These are phyloP conservation scores for Jackrogersella minutella DNA, from an alignment of 495 filamentous ascomycete genomes.

Conservation along the genomic window DNA sequence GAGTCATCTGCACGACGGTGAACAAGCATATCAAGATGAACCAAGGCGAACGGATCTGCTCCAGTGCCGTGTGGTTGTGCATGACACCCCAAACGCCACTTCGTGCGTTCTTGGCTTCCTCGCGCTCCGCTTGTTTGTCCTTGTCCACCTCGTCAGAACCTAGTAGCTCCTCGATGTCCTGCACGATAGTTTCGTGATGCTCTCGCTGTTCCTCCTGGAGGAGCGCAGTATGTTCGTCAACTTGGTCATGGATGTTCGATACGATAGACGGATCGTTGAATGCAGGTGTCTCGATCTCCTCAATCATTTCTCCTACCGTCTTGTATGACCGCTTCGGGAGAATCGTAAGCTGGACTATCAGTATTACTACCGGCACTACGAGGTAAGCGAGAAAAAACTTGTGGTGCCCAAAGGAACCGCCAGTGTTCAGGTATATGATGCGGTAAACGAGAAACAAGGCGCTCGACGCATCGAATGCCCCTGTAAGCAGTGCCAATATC, in stretches of 20 bases:
- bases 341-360: conserved; percentile 72
- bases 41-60: conserved; percentile 86
- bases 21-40: conserved; percentile 87
- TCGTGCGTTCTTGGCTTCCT: conserved; percentile 67
- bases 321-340: conserved; percentile 88
- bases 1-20: conserved; percentile 89
- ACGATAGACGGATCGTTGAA: conserved; percentile 30
- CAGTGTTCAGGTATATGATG: conserved; percentile 70
- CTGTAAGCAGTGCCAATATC: conserved; percentile 84
- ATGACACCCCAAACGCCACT: conserved; percentile 88
- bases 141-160: conserved; percentile 64
- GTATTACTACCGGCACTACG: conserved; percentile 73
- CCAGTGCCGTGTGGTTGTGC: conserved; percentile 73
- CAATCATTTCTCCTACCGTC: conserved; percentile 83
- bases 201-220: conserved; percentile 69
- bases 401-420: conserved; percentile 67
- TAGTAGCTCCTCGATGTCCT: conserved; percentile 77
- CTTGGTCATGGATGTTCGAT: conserved; percentile 58
- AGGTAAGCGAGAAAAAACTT: conserved; percentile 83
- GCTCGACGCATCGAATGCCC: conserved; percentile 88
- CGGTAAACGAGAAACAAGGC: conserved; percentile 90
- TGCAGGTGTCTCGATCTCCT: conserved; percentile 63
- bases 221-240: conserved; percentile 67
- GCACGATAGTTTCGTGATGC: conserved; percentile 72
- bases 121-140: conserved; percentile 59